Percentiles rank a stretch among this genome's conserved stretches.
Conservation (phyloP, 345 rosid genomes). For the Syzygium grande region DNA sequence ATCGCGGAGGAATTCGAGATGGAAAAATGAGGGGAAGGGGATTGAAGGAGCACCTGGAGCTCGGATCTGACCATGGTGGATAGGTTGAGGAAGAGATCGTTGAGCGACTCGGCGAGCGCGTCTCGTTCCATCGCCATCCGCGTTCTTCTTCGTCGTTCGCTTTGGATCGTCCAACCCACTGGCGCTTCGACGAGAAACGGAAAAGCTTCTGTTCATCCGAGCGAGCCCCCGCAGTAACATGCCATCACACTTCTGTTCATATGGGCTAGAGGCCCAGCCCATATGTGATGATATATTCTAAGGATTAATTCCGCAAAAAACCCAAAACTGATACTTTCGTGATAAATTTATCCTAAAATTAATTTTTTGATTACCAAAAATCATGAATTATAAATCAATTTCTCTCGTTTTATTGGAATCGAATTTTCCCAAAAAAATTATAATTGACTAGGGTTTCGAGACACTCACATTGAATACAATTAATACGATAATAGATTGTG, state of each 20-base stretch:
- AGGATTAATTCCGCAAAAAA: too few relatives aligned
- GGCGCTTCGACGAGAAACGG: neutral
- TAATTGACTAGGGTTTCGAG: neutral
- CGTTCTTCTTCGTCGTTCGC: neutral
- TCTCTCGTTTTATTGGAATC: neutral
- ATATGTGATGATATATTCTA: neutral
- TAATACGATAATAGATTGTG: neutral
- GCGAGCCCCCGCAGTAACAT: neutral
- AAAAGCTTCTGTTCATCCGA: neutral
- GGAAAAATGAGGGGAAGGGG: neutral
- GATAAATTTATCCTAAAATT: too few relatives aligned
- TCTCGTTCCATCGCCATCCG: constrained; percentile 24
- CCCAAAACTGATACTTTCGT: too few relatives aligned
- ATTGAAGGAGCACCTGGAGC: constrained; percentile 41
- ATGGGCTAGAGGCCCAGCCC: neutral
- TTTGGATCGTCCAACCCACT: neutral
- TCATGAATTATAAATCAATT: neutral
- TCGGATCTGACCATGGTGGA: constrained; percentile 76
- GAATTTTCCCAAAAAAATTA: neutral
- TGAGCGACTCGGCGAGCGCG: constrained; percentile 59
- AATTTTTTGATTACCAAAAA: too few relatives aligned
- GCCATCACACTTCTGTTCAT: too few relatives aligned
- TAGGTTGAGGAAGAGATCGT: constrained; percentile 53
- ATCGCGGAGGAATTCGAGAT: neutral
- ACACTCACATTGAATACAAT: neutral